These are phyloP conservation scores for Zygosaccharomyces rouxii DNA, from an alignment of 805 yeast genomes.

Conservation along the genomic window DNA sequence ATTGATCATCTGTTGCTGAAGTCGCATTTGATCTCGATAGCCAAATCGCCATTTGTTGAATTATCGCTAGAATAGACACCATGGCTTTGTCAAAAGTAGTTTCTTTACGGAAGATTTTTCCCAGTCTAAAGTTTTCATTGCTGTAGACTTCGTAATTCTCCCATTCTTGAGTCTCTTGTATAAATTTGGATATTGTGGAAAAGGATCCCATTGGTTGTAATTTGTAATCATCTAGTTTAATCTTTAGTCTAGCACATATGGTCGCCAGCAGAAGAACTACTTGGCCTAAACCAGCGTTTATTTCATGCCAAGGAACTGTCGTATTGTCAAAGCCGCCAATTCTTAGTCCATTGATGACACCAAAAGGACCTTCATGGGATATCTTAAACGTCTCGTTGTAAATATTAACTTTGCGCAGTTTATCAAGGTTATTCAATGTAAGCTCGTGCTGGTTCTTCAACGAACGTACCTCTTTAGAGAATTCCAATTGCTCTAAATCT, in stretches of 20 bases:
- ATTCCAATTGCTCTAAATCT: constrained; percentile 49
- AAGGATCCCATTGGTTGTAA: constrained; percentile 80
- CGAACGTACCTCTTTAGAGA: constrained; percentile 54
- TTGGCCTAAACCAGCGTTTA: constrained; percentile 89
- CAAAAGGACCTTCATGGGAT: constrained; percentile 78
- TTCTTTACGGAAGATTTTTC: constrained; percentile 56
- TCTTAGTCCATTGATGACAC: constrained; percentile 80
- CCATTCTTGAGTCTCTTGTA: constrained; percentile 36
- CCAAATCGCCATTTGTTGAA: constrained; percentile 26
- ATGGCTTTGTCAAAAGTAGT: constrained; percentile 75
- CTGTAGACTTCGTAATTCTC: constrained; percentile 54
- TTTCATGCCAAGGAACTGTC: constrained; percentile 82
- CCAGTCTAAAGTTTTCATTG: constrained; percentile 72
- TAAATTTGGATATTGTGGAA: constrained; percentile 58
- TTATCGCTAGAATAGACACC: constrained; percentile 60
- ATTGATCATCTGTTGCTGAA: constrained; percentile 12
- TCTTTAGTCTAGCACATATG: constrained; percentile 50
- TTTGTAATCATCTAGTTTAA: constrained; percentile 55
- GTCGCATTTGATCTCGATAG: constrained; percentile 28
- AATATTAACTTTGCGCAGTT: constrained; percentile 70
- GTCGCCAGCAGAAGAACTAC: constrained; percentile 65
- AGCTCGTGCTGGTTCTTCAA: constrained; percentile 58
- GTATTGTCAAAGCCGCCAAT: constrained; percentile 62
- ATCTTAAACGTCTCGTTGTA: constrained; percentile 80
- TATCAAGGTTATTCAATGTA: constrained; percentile 62